Evolutionary conservation across 2,329 filamentous ascomycete species (phyloP), one percentile per base, ranked within the genome.

Genomic region (Cryoendolithus antarcticus): DNA sequence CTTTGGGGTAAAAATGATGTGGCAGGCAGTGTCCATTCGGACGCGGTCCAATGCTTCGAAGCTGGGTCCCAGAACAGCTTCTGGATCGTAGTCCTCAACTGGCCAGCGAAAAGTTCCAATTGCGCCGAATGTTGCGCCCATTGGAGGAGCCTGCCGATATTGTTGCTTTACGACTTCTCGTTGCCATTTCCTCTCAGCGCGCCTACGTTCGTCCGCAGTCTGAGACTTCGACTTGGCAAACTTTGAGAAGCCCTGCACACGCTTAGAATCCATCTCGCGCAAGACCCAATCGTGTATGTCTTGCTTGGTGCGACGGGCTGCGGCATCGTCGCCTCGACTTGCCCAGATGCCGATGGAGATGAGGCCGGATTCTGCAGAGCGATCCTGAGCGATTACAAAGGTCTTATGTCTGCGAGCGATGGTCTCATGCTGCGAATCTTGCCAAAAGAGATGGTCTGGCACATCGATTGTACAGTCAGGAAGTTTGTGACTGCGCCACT

Each of bases 21-120:
- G 55, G 40, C 60, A 67, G 3, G 52, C 51, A 35, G 54, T 59
- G 15, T 57, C 56, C 28, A 55, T 54, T 4, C 69, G 61, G 9
- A 71, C 59, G 5, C 50, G 45, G 44, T 72, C 68, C 3, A 72
- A 55, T 4, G 55, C 57, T 46, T 70, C 65, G 6, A 62, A 55
- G 29, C 60, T 58, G 7, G 45, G 39, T 1, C 66, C 67, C 9
- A 71, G 53, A 8, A 60, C 51, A 8, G 63, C 56, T 9, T 59
- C 51, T 2, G 66, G 49, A 0, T 58, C 51, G 29, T 62, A 60
- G 4, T 69, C 64, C 27, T 62, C 53, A 1, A 49, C 44, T 3
- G 67, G 67, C 69, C 67, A 71, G 12, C 63, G 48, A 37, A 69
- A 69, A 1, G 59, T 47, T 9, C 65, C 53, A 21, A 57, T 53